Conservation (phyloP, 2,329 filamentous ascomycete genomes). For the Neodidymelliopsis sp. region DNA sequence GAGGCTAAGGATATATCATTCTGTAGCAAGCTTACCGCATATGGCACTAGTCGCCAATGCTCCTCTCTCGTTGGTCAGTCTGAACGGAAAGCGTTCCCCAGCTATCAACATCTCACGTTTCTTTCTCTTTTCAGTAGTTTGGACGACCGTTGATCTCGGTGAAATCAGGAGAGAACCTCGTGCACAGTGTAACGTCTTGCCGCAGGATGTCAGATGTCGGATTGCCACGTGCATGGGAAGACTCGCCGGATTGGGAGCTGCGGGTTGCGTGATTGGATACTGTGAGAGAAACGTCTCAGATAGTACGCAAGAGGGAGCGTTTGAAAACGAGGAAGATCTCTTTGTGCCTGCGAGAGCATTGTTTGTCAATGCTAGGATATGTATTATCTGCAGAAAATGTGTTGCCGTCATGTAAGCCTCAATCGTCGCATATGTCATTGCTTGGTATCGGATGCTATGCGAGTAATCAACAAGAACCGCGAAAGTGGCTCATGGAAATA, state of each 20-base stretch:
- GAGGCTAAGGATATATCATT: neutral
- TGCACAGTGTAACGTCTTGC: neutral
- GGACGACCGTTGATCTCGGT: neutral
- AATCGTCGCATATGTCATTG: neutral
- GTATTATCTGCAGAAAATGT: no score
- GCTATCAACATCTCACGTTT: slow-evolving; percentile 4
- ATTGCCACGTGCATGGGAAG: neutral
- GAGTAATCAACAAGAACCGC: no score
- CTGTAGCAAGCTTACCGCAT: slow-evolving; percentile 17
- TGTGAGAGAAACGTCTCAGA: neutral
- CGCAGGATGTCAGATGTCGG: neutral
- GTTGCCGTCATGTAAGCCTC: neutral
- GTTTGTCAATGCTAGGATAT: no score
- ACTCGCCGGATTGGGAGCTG: neutral
- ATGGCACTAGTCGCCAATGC: neutral
- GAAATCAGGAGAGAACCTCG: neutral
- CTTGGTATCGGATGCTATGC: no score
- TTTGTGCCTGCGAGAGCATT: neutral
- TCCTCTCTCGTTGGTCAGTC: slow-evolving; percentile 5
- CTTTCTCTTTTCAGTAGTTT: slow-evolving; percentile 9
- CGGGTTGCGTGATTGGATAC: neutral
- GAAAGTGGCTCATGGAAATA: no score
- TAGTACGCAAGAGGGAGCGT: neutral
- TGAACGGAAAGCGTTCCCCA: slow-evolving; percentile 9
- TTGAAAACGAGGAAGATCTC: neutral